Conservation (phyloP, 352 stramenopile genomes). For the Pythium monospermum region DNA sequence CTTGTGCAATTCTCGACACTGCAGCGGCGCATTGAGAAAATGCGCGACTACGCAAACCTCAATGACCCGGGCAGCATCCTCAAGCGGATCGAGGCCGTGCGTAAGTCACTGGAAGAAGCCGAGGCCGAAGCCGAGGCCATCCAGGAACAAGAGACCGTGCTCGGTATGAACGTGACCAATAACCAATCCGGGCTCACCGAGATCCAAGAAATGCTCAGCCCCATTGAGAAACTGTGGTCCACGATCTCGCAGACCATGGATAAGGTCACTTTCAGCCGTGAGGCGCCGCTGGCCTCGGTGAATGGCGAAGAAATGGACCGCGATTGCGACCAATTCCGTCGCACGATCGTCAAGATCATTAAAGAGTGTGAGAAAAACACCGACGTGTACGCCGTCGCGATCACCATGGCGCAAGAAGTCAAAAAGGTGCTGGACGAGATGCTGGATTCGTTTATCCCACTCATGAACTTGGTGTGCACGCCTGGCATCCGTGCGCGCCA, state of each 20-base stretch:
- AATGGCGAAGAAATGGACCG: constrained; percentile 84
- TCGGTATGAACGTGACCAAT: constrained; percentile 81
- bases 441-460: constrained; percentile 84
- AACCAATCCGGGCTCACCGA: constrained; percentile 71
- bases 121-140: constrained; percentile 81
- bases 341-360: constrained; percentile 86
- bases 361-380: constrained; percentile 90
- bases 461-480: constrained; percentile 92
- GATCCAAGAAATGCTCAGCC: constrained; percentile 74
- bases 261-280: constrained; percentile 64
- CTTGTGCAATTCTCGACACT: constrained; percentile 67
- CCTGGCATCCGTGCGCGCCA: constrained; percentile 89
- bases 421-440: constrained; percentile 84
- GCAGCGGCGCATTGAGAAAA: constrained; percentile 87
- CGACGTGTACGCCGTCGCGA: constrained; percentile 72
- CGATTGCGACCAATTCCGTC: constrained; percentile 84
- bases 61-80: constrained; percentile 73
- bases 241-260: constrained; percentile 79
- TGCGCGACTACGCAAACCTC: constrained; percentile 85
- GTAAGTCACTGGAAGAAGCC: constrained; percentile 77
- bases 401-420: constrained; percentile 74
- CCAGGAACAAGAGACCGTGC: constrained; percentile 83
- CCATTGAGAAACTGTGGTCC: constrained; percentile 86
- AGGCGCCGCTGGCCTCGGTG: constrained; percentile 57
- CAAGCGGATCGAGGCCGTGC: constrained; percentile 72